A percentile compares a stretch with the other conserved stretches of the same genome.
Conservation (phyloP, 768 basidiomycete species). For the Tephrocybe sp. region DNA sequence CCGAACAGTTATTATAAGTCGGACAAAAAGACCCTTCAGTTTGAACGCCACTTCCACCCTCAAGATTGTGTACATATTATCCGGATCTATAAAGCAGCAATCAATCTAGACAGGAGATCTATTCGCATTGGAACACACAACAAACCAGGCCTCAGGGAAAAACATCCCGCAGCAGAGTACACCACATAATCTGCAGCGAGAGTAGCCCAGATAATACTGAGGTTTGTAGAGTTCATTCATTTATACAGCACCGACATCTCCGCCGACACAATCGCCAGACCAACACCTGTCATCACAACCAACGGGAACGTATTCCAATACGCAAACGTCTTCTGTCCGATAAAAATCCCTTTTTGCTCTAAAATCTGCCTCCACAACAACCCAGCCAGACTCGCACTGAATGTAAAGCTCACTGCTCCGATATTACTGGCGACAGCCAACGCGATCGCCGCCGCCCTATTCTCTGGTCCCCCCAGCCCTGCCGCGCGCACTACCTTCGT, state of each 20-base stretch:
- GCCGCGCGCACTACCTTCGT: slow-evolving; percentile 72
- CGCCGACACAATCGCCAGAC: slow-evolving; percentile 68
- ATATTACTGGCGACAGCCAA: slow-evolving; percentile 88
- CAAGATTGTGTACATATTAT: too few relatives aligned
- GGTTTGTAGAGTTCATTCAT: neutral
- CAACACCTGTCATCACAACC: slow-evolving; percentile 62
- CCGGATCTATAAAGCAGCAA: too few relatives aligned
- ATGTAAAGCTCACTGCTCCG: slow-evolving; percentile 88
- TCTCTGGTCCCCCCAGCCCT: slow-evolving; percentile 30
- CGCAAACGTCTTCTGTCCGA: slow-evolving; percentile 67
- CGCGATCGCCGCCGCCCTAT: slow-evolving; percentile 64
- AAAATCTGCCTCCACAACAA: slow-evolving; percentile 82
- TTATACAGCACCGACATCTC: slow-evolving; percentile 65
- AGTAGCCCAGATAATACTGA: too few relatives aligned
- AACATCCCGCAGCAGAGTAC: too few relatives aligned
- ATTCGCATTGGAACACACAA: too few relatives aligned
- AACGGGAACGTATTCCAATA: slow-evolving; percentile 71
- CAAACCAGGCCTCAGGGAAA: too few relatives aligned
- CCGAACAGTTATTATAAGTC: too few relatives aligned
- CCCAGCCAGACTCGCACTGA: slow-evolving; percentile 86
- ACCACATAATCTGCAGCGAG: too few relatives aligned
- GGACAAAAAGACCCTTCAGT: too few relatives aligned
- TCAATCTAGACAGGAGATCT: too few relatives aligned
- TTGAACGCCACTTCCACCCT: too few relatives aligned
- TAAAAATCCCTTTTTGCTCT: slow-evolving; percentile 64